These are phyloP conservation scores for Wickerhamiella spandovensis DNA, from an alignment of 805 yeast genomes.

Conservation along the genomic window DNA sequence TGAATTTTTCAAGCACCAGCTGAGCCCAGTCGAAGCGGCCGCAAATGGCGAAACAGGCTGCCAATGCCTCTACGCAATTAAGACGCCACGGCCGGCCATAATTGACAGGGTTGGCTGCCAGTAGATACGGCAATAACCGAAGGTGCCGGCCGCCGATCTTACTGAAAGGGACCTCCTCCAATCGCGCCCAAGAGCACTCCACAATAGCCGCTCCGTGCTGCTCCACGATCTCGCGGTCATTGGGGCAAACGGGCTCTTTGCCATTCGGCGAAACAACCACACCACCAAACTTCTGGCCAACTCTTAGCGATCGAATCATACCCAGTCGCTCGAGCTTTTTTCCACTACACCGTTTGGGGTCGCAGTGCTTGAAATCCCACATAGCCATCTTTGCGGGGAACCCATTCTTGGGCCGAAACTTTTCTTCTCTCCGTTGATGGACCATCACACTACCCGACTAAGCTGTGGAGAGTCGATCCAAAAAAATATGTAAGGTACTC, in stretches of 20 bases:
- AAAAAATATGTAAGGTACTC: background rate
- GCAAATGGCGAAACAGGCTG: constrained; percentile 91
- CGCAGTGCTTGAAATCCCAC: constrained; percentile 99
- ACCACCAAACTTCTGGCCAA: constrained; percentile 92
- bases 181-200: constrained; percentile 95
- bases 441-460: background rate
- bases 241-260: constrained; percentile 75
- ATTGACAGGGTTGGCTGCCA: constrained; percentile 95
- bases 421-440: constrained; percentile 9
- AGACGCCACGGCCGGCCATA: constrained; percentile 93
- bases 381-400: constrained; percentile 84
- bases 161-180: constrained; percentile 91
- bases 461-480: too few relatives aligned
- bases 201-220: constrained; percentile 89
- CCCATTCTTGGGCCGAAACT: constrained; percentile 18
- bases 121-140: constrained; percentile 75
- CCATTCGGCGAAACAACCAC: constrained; percentile 91
- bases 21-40: constrained; percentile 87
- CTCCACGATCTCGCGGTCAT: constrained; percentile 67
- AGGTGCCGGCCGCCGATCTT: constrained; percentile 87
- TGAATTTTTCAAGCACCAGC: constrained; percentile 58
- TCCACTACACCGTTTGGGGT: constrained; percentile 94
- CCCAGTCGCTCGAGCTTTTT: constrained; percentile 86
- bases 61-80: constrained; percentile 94
- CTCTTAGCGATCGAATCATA: constrained; percentile 56